Evolutionary conservation across 2,329 filamentous ascomycete genomes (phyloP).

Genomic region (Sphaerostilbella broomeana): DNA sequence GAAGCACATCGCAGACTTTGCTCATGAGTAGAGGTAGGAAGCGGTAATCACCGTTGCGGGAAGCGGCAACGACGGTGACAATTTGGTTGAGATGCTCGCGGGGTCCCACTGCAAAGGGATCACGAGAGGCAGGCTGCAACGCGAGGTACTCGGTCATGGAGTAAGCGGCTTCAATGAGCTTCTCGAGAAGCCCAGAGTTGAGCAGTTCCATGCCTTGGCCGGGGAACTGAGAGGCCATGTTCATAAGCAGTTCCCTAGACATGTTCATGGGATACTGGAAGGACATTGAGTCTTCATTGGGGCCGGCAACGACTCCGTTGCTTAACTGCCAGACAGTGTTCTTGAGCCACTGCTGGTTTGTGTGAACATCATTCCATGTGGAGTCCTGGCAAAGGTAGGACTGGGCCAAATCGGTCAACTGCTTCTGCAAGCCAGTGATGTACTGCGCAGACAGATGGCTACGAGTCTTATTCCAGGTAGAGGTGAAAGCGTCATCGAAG

Average conservation of each 20-base stretch:
- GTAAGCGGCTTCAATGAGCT: slow-evolving; percentile 70
- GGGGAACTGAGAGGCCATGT: slow-evolving; percentile 65
- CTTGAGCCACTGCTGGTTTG: slow-evolving; percentile 60
- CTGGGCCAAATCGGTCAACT: slow-evolving; percentile 50
- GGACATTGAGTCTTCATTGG: slow-evolving; percentile 47
- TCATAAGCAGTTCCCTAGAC: slow-evolving; percentile 54
- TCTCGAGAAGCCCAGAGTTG: slow-evolving; percentile 69
- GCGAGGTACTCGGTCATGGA: slow-evolving; percentile 68
- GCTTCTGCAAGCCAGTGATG: slow-evolving; percentile 53
- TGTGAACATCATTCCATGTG: slow-evolving; percentile 48
- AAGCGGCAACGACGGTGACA: slow-evolving; percentile 57
- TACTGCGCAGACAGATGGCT: slow-evolving; percentile 51
- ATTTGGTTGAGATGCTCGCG: slow-evolving; percentile 68
- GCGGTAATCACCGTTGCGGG: slow-evolving; percentile 69
- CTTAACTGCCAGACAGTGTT: slow-evolving; percentile 58
- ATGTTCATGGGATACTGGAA: slow-evolving; percentile 60
- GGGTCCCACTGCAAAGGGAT: slow-evolving; percentile 59
- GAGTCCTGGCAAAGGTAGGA: slow-evolving; percentile 47
- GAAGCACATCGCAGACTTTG: slow-evolving; percentile 68
- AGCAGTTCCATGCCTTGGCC: slow-evolving; percentile 68
- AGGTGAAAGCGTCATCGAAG: slow-evolving; percentile 59
- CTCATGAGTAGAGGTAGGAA: slow-evolving; percentile 70
- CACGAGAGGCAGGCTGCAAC: slow-evolving; percentile 52
- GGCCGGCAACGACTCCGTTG: slow-evolving; percentile 40
- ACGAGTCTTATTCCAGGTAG: slow-evolving; percentile 60